Base-by-base conservation (phyloP, 2,329 filamentous ascomycete species). In the Pseudocercospora pini-densiflorae region DNA sequence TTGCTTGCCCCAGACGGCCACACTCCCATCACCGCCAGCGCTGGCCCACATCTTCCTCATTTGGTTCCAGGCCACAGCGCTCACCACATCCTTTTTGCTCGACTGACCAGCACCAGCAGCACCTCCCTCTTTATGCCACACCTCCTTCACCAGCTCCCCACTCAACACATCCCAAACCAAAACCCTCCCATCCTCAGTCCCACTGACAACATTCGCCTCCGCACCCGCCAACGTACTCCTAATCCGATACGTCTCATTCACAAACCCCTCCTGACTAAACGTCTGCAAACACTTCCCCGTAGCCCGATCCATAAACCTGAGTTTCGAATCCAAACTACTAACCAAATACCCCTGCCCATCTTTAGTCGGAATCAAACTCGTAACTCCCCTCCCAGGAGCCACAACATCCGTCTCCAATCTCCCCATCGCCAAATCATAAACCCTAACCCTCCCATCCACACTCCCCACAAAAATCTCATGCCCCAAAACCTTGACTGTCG, bases 81-180 rank as follows among this genome's bases (percentile, higher is more conserved):
- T 80, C 2, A 84, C 83, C 8, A 85, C 78, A 54, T 83, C 79
- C 65, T 78, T 82, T 49, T 70, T 69, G 3, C 31, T 73, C 43
- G 87, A 81, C 57, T 19, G 53, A 29, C 66, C 71, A 19, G 68
- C 73, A 47, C 66, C 66, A 9, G 73, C 54, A 75, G 36, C 59
- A 3, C 55, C 64, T 14, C 66, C 67, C 59, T 72, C 67, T 23
- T 75, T 76, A 66, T 85, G 83, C 40, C 77, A 79, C 5, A 97
- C 79, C 70, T 83, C 87, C 33, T 90, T 87, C 65, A 88, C 83
- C 59, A 91, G 77, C 62, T 89, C 86, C 1, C 92, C 94, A 5
- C 86, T 90, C 62, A 97, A 77, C 21, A 97, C 81, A 80, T 97
- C 93, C 94, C 94, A 98, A 1, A 88, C 92, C 82, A 90, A 89